Evolutionary conservation across 768 basidiomycete genomes (phyloP), one percentile per base, ranked within the genome.

Genomic region (Tricholoma sp.): DNA sequence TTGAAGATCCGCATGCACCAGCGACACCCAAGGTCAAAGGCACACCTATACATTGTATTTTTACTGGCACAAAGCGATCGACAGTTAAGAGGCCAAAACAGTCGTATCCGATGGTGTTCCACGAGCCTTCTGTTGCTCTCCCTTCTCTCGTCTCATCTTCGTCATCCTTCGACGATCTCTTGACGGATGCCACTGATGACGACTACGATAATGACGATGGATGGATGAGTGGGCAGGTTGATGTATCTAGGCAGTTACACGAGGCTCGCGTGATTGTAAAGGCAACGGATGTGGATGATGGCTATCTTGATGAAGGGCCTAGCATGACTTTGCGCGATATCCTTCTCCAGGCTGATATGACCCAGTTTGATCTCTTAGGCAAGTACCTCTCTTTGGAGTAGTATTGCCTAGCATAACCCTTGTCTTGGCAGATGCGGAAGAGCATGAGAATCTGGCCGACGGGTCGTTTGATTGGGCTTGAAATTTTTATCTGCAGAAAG

Each of bases 321-420:
- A 81, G 80, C 60, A 74, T 80, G 73, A 80, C 77, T 18, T 67
- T 81, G 31, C 73, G 73, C 10, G 79, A 80, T 59, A 74, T 81
- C 29, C 61, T 81, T 53, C 60, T 78, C 55, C 67, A 61, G 52
- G 70, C 74, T 9, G 76, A 76, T 51, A 68, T 69, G 11, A 68
- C 69, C 24, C 67, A 71, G 20, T 73, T 74, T 59, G 74, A 74
- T 54, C 62, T 79, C 18, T 61, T 80, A 18, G 72, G 72, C 70
- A 54, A 53, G 70, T 60, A 18, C 39, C 24, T 24, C 24, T 24
- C 24, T 24, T n/a, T 4, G 24, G 24, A 24, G 24, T 4, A 24
- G 24, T 24, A 1, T 24, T 24, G 24, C 4, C 1, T 24, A 24
- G 24, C 24, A 24, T 24, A 24, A 24, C 24, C 4, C 41, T 24